phyloP scores from a whole-genome alignment of 345 rosid species.

The Erodium maritimum region DNA sequence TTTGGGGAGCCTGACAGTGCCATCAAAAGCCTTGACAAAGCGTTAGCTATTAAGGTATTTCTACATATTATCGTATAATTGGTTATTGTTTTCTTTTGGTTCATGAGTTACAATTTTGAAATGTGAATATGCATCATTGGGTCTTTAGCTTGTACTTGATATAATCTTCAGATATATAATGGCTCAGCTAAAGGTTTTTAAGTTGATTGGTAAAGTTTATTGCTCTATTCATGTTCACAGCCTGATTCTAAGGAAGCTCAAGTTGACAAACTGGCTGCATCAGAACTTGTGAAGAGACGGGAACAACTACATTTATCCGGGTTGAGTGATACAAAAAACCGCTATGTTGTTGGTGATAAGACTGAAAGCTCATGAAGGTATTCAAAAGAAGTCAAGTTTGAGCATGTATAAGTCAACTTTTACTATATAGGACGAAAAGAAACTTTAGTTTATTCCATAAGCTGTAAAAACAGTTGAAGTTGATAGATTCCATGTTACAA shows the following conservation, averaged over 20 bases:
- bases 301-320: constrained; percentile 60
- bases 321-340: constrained; percentile 26
- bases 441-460: too few species aligned
- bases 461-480: too few species aligned
- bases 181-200: not conserved
- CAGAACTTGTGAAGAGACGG: constrained; percentile 55
- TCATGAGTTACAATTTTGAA: not conserved
- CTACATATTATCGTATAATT: not conserved
- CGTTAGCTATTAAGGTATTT: constrained; percentile 53
- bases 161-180: not conserved
- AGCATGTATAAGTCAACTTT: too few species aligned
- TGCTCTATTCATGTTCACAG: constrained; percentile 26
- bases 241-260: constrained; percentile 42
- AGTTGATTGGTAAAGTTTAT: not conserved
- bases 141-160: not conserved
- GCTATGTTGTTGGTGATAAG: constrained; percentile 43
- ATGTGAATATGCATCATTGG: not conserved
- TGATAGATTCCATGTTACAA: too few species aligned
- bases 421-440: too few species aligned
- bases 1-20: constrained; percentile 88
- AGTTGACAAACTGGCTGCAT: constrained; percentile 46
- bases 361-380: constrained; percentile 17
- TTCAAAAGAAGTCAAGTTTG: not conserved
- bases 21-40: constrained; percentile 56
- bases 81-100: not conserved